Base-by-base conservation (phyloP, 371 early-diverging fungal species). In the Mucor indicus region DNA sequence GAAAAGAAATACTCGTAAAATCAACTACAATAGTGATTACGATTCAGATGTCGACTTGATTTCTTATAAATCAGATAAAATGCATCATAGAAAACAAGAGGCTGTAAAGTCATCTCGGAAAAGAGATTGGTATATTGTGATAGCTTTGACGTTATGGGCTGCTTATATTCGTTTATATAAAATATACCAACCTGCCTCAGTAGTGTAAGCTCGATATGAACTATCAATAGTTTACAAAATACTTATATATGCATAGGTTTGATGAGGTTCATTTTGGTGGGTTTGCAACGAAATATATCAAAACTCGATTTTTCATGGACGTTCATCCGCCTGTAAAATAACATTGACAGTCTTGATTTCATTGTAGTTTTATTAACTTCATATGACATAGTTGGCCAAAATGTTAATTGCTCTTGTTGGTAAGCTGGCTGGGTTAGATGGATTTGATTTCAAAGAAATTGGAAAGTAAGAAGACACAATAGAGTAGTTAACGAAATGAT, bases 251-350 rank as follows among this genome's bases (percentile, higher is more conserved):
- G 11, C 20, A 3, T 15, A 75, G 71, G 1, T 91, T 91, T 61
- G 96, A 96, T 72, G 99, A 99, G 69, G 98, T 98, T 13, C 99
- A 99, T 64, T 99, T 99, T 81, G 98, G 98, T 42, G 97, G 96
- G 60, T 99, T 98, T 71, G 90, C 95, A 9, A 81, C 84, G 24
- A 91, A 89, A 66, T 99, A 99, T 62, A 64, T 98, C 27, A 79
- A 84, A 11, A 74, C 95, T n/a, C 77, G 82, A 49, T 99, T 92
- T 75, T 98, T 87, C 72, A 97, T 98, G 76, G 99, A 99, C 64
- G 98, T 99, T 21, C 60, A 60, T 50, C 60, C 60, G 38, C 60
- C 60, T n/a, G 60, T 60, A 60, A 50, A 48, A 25, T 11, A 20
- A 87, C 89, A 7, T 76, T 79, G 47, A 83, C 88, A 10, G 42